phyloP scores from a whole-genome alignment of 2,329 filamentous ascomycete species.

The Parafenestella ontariensis region DNA sequence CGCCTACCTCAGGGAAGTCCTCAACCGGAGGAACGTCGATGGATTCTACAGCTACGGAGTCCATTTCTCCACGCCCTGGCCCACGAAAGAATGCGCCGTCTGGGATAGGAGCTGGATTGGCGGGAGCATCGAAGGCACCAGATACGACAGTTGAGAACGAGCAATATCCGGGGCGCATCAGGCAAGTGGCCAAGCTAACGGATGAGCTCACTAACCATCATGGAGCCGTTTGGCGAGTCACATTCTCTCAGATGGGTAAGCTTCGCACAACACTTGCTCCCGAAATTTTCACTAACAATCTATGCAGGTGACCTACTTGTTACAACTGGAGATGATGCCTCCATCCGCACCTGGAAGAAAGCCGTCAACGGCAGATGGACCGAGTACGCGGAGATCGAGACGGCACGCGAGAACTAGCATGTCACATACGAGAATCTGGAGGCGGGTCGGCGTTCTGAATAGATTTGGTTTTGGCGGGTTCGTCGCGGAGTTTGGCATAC shows the following conservation, averaged over 20 bases:
- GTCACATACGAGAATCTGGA: neutral
- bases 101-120: conserved; percentile 62
- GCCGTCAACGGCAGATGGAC: conserved; percentile 56
- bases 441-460: conserved; percentile 20
- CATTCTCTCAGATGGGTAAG: conserved; percentile 63
- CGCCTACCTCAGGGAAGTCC: conserved; percentile 56
- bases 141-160: conserved; percentile 62
- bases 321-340: conserved; percentile 78
- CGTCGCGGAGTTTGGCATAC: conserved; percentile 11
- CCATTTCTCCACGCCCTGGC: conserved; percentile 34
- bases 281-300: conserved; percentile 46
- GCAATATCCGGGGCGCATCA: conserved; percentile 69
- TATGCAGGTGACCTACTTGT: conserved; percentile 72
- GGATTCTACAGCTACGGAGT: conserved; percentile 21
- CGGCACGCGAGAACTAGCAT: conserved; percentile 37
- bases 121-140: conserved; percentile 50
- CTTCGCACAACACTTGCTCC: neutral
- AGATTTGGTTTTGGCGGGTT: conserved; percentile 2
- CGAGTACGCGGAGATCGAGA: conserved; percentile 58
- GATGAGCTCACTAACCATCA: conserved; percentile 72
- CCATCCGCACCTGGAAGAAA: conserved; percentile 59
- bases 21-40: conserved; percentile 33
- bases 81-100: conserved; percentile 51
- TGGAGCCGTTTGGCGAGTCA: conserved; percentile 77
- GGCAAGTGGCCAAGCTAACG: conserved; percentile 68